These are phyloP conservation scores for Poa pratensis DNA, from an alignment of 176 grass and related monocot genomes.

Conservation along the genomic window DNA sequence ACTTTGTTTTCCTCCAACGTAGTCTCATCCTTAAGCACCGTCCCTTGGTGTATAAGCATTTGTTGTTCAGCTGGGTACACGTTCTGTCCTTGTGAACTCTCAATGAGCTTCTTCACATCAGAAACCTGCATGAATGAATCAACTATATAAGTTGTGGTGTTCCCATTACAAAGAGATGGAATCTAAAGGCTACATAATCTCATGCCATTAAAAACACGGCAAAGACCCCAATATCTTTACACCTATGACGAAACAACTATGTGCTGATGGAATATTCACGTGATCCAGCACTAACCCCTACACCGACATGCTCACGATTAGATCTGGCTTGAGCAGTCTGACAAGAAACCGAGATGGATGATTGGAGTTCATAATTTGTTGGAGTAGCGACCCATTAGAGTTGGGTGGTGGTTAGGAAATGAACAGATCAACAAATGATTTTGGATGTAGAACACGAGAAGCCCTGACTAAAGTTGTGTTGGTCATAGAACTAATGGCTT, in stretches of 20 bases:
- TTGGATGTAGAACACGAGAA: not conserved
- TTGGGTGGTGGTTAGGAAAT: not conserved
- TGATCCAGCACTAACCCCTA: not conserved
- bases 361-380: not conserved
- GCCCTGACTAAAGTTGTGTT: not conserved
- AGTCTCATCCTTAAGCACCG: conserved; percentile 74
- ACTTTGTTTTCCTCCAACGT: conserved; percentile 85
- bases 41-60: conserved; percentile 85
- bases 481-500: not conserved
- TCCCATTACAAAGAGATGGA: not conserved
- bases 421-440: not conserved
- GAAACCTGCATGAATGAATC: conserved; percentile 59
- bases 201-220: not conserved
- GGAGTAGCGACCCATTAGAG: not conserved
- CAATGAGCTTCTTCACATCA: conserved; percentile 73
- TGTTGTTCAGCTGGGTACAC: conserved; percentile 84
- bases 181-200: not conserved
- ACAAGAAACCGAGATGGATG: not conserved
- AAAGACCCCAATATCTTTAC: not conserved
- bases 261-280: not conserved
- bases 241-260: not conserved
- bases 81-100: conserved; percentile 61
- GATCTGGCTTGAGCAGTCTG: not conserved
- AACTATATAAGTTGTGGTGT: conserved; percentile 9
- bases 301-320: not conserved